These are phyloP conservation scores for Pleurotus cornucopiae DNA, from an alignment of 768 basidiomycete species.

Conservation along the genomic window DNA sequence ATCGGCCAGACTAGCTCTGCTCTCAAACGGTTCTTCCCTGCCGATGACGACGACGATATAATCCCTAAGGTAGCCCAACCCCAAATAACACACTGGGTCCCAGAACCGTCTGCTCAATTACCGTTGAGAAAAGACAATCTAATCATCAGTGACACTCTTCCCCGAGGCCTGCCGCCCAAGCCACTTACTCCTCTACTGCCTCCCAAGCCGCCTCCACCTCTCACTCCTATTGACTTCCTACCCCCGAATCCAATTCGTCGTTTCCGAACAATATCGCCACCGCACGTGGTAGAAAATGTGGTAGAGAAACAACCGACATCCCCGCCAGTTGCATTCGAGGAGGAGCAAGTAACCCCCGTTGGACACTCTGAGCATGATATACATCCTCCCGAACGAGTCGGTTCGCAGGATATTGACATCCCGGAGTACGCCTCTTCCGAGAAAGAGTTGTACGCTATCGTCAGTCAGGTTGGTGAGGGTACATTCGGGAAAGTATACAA, in stretches of 20 bases:
- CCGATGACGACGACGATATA: constrained; percentile 64
- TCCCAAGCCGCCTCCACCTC: not conserved
- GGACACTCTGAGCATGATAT: not conserved
- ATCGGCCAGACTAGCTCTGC: constrained; percentile 53
- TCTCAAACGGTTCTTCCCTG: constrained; percentile 79
- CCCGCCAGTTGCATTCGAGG: not conserved
- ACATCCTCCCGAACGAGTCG: not conserved
- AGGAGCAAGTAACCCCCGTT: not conserved
- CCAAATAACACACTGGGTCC: constrained; percentile 4
- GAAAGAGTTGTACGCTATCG: constrained; percentile 74
- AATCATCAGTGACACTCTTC: not conserved
- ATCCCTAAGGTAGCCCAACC: not conserved
- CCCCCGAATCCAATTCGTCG: not conserved
- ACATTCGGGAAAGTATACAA: constrained; percentile 99
- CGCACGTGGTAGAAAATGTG: too few species aligned
- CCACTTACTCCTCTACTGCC: not conserved
- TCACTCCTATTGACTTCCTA: not conserved
- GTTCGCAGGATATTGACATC: constrained; percentile 2
- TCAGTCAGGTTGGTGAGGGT: constrained; percentile 95
- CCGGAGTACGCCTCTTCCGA: constrained; percentile 17
- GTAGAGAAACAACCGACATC: not conserved
- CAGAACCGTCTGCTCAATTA: not conserved
- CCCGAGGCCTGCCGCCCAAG: not conserved
- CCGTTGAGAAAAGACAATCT: not conserved
- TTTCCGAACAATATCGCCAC: too few species aligned